phyloP scores from a whole-genome alignment of 2,329 filamentous ascomycete genomes.

The Neopestalotiopsis clavispora region DNA sequence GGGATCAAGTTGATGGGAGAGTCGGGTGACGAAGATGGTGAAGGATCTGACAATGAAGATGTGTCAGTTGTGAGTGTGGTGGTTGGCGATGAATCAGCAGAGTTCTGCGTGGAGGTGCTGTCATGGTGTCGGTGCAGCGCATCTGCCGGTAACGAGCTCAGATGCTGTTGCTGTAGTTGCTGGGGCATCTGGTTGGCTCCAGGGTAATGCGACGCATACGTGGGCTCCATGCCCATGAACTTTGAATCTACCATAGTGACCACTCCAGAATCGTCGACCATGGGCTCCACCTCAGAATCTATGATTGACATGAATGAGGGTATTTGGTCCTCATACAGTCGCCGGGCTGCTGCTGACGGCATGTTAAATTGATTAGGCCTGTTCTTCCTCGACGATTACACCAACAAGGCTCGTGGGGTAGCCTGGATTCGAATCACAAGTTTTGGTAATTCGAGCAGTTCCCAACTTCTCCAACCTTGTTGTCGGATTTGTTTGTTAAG shows the following conservation, averaged over 20 bases:
- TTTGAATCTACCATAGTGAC: constrained; percentile 61
- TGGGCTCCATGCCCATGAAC: constrained; percentile 52
- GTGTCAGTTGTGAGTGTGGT: constrained; percentile 93
- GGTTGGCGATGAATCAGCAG: constrained; percentile 92
- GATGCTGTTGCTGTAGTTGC: constrained; percentile 40
- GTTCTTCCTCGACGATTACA: constrained; percentile 14
- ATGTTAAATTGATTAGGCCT: constrained; percentile 45
- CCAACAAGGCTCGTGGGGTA: neutral
- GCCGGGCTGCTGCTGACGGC: constrained; percentile 65
- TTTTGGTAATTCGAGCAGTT: neutral
- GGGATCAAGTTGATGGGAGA: constrained; percentile 80
- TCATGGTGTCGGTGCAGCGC: constrained; percentile 72
- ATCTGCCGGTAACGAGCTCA: constrained; percentile 48
- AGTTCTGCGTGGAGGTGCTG: constrained; percentile 78
- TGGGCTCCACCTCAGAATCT: constrained; percentile 64
- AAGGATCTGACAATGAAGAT: constrained; percentile 86
- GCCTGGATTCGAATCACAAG: constrained; percentile 11
- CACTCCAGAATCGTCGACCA: constrained; percentile 54
- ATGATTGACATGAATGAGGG: constrained; percentile 79
- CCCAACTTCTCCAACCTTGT: neutral
- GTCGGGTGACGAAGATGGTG: constrained; percentile 90
- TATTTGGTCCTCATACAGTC: constrained; percentile 72
- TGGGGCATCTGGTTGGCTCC: constrained; percentile 32
- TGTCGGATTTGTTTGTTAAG: constrained; percentile 17
- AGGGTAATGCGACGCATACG: constrained; percentile 37